Evolutionary conservation across 805 yeast genomes (phyloP), one percentile per base, ranked within the genome.

Genomic region (Yarrowia sp.): DNA sequence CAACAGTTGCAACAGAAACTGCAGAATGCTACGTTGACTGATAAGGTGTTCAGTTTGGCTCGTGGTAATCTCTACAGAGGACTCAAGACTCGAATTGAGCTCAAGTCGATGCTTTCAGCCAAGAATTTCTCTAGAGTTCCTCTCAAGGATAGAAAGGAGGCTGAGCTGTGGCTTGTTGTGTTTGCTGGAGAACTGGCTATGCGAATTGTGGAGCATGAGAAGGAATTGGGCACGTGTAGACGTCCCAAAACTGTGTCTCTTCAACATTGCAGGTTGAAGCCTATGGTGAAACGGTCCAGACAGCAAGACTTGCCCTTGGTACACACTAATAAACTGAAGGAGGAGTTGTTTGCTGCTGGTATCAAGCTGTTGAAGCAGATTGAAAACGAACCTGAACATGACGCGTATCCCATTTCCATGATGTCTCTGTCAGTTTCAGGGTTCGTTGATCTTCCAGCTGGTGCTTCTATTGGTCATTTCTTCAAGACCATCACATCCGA

Each of bases 21-120:
- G 4, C 87, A 85, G 41, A 83, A 82, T 48, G 78, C 78, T 9
- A 79, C 75, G 26, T 72, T 88, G 22, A 89, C 91, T 0, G 78
- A 78, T 10, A 85, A 84, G 71, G 74, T 95, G 1, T 88, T 82
- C 74, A 79, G 85, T 14, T 75, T 92, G 32, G 88, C 88, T 0
- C 79, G 92, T 40, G 98, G 98, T 0, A 77, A 81, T 10, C 82
- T 82, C 69, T 72, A 79, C 46, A 81, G 81, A n/a, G 88, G 87
- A 26, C 79, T 95, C 5, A 81, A 82, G 9, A 81, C 85, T 12
- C 81, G 89, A 58, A 84, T 87, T 0, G 86, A 87, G 35, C 82
- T 90, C 9, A 91, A 92, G 75, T 88, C 97, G 0, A 94, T 95
- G 98, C 87, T 88, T 78, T 89, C 97, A 0, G 87, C 88, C 61